Base-by-base conservation (phyloP, 1,139 yeast species). In the Zygosaccharomyces pseudobailii region DNA sequence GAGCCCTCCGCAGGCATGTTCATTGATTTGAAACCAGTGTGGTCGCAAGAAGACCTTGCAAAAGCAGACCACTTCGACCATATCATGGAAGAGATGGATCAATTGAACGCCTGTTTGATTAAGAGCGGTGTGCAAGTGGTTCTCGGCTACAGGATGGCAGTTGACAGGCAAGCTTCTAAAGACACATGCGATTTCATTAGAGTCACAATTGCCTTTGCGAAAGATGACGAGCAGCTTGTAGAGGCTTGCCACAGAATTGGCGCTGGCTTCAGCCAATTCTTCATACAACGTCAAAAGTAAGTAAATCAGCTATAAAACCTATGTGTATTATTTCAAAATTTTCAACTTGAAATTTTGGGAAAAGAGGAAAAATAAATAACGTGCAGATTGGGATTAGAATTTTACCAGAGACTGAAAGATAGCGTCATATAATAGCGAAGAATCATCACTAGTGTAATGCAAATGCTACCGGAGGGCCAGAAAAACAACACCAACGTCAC, bases 1-100 rank as follows among this genome's bases (percentile, higher is more conserved):
- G 85, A 80, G 50, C 90, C 94, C 1, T 71, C 73, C 23, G 89
- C 90, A 3, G 95, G 95, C 28, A 87, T 87, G 95, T 87, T 87
- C 67, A 77, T 82, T 38, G 73, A 84, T 56, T 68, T 82, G 25
- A 68, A 74, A 33, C 63, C 84, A 48, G 76, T 78, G 52, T 49
- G 53, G 54, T 45, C 47, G 13, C 19, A 35, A 2, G 10, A 25
- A n/a, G 32, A 35, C 8, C 22, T 36, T 9, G 51, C 49, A 2
- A 34, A 40, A 32, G 34, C 35, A 5, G 40, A 47, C n/a, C 33
- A 32, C 94, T 49, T 85, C 90, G 57, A 86, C 76, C 68, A 86
- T 92, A 45, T 52, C 34, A 36, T 46, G 9, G 46, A 46, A 36
- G 48, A 46, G 8, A 59, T 62, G 64, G 54, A 60, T 40, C 50